Evolutionary conservation across 352 stramenopile species (phyloP).

Genomic region (Peronospora farinosa): DNA sequence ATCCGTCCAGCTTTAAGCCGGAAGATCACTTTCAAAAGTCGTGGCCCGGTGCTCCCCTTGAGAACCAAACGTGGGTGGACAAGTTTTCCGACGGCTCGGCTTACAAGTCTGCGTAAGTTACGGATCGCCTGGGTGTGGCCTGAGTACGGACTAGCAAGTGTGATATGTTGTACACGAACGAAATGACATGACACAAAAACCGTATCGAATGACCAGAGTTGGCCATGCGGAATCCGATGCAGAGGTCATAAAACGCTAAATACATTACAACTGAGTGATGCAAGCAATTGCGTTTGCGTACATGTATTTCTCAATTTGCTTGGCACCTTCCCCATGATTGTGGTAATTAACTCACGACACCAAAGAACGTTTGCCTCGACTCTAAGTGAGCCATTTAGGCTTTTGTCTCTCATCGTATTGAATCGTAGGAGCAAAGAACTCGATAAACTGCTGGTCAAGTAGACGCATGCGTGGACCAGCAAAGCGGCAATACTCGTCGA

Average conservation of each 20-base stretch:
- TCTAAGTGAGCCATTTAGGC: conserved; percentile 50
- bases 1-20: conserved; percentile 91
- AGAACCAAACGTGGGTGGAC: conserved; percentile 93
- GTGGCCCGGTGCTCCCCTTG: conserved; percentile 93
- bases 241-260: conserved; percentile 27
- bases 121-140: conserved; percentile 1
- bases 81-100: conserved; percentile 89
- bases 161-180: conserved; percentile 24
- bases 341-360: background rate
- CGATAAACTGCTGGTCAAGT: conserved; percentile 86
- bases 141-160: conserved; percentile 9
- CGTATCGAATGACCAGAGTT: conserved; percentile 18
- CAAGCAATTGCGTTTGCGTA: conserved; percentile 11
- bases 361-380: background rate
- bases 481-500: conserved; percentile 85
- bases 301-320: conserved; percentile 8
- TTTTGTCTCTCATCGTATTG: conserved; percentile 77
- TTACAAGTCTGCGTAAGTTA: conserved; percentile 76
- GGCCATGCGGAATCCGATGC: conserved; percentile 26
- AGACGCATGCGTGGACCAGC: conserved; percentile 78
- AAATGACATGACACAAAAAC: conserved; percentile 19
- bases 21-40: conserved; percentile 92
- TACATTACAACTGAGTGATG: conserved; percentile 26
- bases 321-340: background rate
- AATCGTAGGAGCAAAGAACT: conserved; percentile 79